Base-by-base conservation (phyloP, 1,284 basidiomycete genomes). In the Ceratobasidium sp. region DNA sequence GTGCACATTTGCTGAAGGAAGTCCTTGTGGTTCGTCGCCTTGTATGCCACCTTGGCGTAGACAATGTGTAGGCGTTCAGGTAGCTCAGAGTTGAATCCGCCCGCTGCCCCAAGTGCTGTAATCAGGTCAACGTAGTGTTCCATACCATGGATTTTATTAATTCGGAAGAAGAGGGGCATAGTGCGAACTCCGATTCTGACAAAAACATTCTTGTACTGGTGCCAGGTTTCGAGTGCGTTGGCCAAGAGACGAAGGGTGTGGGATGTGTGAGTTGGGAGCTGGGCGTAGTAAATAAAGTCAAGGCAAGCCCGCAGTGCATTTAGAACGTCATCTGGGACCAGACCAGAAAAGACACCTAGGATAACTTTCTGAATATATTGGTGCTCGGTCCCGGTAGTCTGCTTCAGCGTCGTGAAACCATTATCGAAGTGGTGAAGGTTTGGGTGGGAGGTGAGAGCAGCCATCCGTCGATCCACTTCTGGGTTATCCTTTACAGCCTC, bases 261-360 rank as follows among this genome's bases (percentile, higher is more conserved):
- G 86, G 93, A 46, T 1, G 82, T 82, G 7, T 85, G 82, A 2
- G 79, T 78, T 16, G 84, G 80, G 10, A 81, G 80, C 1, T 82
- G 83, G 18, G 81, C 82, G n/a, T 86, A 79, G 68, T 87, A 88
- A 71, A 77, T 79, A 41, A 80, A 80, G 60, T 81, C 78, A 7
- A 80, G 54, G 10, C 80, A 48, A 3, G 81, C 75, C 16, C 44
- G 68, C n/a, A 66, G 83, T 0, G 83, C 80, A 12, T 81, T 64
- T 54, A 82, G 82, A 0, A 83, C 55, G 52, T 83, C 82, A 67
- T 83, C 81, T 14, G 83, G 67, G 4, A 82, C 80, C 6, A 82
- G 77, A 5, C 81, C 73, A 38, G 81, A 81, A 1, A 57, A 10
- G 35, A 71, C 41, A 18, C 64, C 64, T 1, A 66, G 64, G 2